Base-by-base conservation (phyloP, 805 yeast species). In the Lachancea sp. region DNA sequence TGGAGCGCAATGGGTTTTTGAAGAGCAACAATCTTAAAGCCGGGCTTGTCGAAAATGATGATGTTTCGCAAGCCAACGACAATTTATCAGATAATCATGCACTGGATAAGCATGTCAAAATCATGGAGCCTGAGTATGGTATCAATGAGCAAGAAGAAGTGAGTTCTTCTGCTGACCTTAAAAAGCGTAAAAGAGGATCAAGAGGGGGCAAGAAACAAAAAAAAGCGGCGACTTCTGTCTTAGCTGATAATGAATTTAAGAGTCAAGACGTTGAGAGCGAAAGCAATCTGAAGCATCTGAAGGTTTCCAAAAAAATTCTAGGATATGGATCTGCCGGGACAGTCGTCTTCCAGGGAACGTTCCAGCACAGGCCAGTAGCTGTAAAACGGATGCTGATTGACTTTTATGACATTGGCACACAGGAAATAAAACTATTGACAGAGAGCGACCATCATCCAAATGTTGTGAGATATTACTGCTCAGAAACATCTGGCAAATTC, bases 281-380 rank as follows among this genome's bases (percentile, higher is more conserved):
- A 29, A 43, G 49, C 16, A 48, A 65, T 28, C 66, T 72, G 38
- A 75, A 71, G 38, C 78, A 74, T 42, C 61, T 86, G 46, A 66
- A 71, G 0, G 74, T 90, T 3, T 76, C 94, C 0, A 83, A 83
- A 46, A 76, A 72, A 21, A 73, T 88, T n/a, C 64, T 92, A 37
- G 98, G 98, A 1, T 87, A 86, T 58, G 98, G 98, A 1, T 86
- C 96, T 1, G 96, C 89, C 51, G 98, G 98, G 20, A 92, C 98
- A 0, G 87, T 90, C 21, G 98, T 92, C 1, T 87, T 78, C 56
- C 78, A 81, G 56, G 98, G 98, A 0, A 74, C 77, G 4, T 92
- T 89, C 64, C 96, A 90, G 56, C 81, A 78, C 50, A 72, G 98
- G 42, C 96, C 95, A 1, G 98, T 92, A 5, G 98, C 98, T 0